Conservation (phyloP, 148 eudicot genomes). For the Cornus controversa region DNA sequence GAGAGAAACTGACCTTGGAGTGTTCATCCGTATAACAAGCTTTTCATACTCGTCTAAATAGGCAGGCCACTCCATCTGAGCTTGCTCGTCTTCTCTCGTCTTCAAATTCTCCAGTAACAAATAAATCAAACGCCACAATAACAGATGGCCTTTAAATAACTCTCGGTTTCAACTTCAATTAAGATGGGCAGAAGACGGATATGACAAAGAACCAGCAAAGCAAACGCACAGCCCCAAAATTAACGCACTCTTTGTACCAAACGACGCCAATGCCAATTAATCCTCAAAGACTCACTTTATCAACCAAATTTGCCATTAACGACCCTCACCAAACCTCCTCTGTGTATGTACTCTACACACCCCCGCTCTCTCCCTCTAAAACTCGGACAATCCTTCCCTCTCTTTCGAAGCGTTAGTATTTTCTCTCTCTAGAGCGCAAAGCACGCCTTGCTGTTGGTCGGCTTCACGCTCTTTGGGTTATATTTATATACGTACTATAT, state of each 20-base stretch:
- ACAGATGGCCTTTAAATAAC: background rate
- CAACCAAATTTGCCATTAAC: slow-evolving; percentile 17
- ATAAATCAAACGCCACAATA: background rate
- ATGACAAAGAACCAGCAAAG: slow-evolving; percentile 1
- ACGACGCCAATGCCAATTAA: slow-evolving; percentile 11
- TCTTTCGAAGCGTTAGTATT: slow-evolving; percentile 7
- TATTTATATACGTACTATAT: slow-evolving; percentile 10
- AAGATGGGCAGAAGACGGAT: background rate
- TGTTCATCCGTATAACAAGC: slow-evolving; percentile 68
- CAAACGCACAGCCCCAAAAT: background rate
- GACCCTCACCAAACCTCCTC: slow-evolving; percentile 4
- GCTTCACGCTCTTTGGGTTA: background rate
- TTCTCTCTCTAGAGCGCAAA: slow-evolving; percentile 10
- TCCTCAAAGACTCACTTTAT: background rate
- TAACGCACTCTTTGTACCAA: background rate
- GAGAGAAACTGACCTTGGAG: slow-evolving; percentile 54
- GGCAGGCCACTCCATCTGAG: slow-evolving; percentile 64
- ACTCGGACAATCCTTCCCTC: slow-evolving; percentile 2
- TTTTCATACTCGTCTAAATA: slow-evolving; percentile 84
- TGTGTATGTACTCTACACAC: background rate
- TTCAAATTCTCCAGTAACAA: background rate
- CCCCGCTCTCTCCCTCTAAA: slow-evolving; percentile 4
- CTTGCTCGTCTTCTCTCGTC: too few relatives aligned
- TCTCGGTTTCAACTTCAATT: background rate
- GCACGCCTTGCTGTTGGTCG: slow-evolving; percentile 16